Evolutionary conservation across 129 eudicot species (phyloP).

Genomic region (Artemisia annua): DNA sequence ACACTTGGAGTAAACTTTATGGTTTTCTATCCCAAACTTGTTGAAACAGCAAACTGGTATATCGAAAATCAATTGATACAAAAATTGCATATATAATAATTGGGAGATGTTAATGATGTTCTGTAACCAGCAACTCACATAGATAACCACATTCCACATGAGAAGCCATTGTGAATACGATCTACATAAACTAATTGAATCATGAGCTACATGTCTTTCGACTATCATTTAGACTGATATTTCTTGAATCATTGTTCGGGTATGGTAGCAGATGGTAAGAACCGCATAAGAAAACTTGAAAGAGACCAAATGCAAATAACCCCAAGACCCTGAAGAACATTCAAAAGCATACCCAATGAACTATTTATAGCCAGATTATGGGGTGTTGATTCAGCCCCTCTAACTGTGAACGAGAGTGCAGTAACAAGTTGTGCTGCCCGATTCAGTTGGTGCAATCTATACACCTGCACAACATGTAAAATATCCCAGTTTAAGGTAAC

Average conservation of each 20-base stretch:
- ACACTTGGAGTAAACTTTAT: too few relatives aligned
- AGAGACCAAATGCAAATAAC: constrained; percentile 96
- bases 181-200: neutral
- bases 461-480: constrained; percentile 52
- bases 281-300: constrained; percentile 85
- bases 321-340: constrained; percentile 91
- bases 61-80: neutral
- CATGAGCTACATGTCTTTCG: neutral
- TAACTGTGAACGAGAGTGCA: constrained; percentile 89
- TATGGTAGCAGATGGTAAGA: constrained; percentile 60
- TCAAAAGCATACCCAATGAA: constrained; percentile 77
- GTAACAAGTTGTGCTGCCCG: constrained; percentile 98
- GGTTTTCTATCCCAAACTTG: too few relatives aligned
- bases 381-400: constrained; percentile 91
- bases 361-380: constrained; percentile 89
- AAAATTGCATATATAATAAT: neutral
- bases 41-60: neutral
- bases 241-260: constrained; percentile 41
- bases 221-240: neutral
- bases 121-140: neutral
- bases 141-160: neutral
- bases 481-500: neutral
- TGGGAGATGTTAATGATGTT: neutral
- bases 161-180: neutral
- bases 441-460: constrained; percentile 91